Conservation (phyloP, 768 basidiomycete species). For the Lentinula aciculospora region DNA sequence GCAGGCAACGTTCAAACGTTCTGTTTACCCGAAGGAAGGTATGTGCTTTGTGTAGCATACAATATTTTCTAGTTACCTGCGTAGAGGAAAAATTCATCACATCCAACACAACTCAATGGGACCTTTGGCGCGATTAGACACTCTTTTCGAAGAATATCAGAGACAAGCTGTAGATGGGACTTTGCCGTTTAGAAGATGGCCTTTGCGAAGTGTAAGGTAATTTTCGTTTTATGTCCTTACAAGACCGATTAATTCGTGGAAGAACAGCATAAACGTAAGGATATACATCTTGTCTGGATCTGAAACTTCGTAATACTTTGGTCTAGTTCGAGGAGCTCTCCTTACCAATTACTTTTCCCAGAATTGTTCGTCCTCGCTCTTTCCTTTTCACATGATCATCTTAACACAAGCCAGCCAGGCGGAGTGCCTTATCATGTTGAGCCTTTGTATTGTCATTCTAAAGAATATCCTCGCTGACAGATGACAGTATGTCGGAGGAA, state of each 20-base stretch:
- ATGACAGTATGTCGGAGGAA: constrained; percentile 69
- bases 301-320: neutral
- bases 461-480: neutral
- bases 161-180: constrained; percentile 48
- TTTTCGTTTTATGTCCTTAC: neutral
- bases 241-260: constrained; percentile 5
- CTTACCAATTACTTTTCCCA: constrained; percentile 84
- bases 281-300: no score
- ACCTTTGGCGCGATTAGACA: constrained; percentile 44
- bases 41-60: constrained; percentile 7
- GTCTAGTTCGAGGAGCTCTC: constrained; percentile 58
- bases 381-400: neutral
- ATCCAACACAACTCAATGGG: constrained; percentile 54
- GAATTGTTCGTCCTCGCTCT: constrained; percentile 48
- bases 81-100: constrained; percentile 60
- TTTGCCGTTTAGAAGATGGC: constrained; percentile 67
- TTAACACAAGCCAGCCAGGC: constrained; percentile 33
- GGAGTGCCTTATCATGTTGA: constrained; percentile 62
- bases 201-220: constrained; percentile 53
- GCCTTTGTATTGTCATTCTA: neutral
- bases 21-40: constrained; percentile 42
- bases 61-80: constrained; percentile 5
- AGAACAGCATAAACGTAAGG: constrained; percentile 63
- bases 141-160: constrained; percentile 64
- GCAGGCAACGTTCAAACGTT: constrained; percentile 38